A percentile compares a stretch with the other conserved stretches of the same genome.
Evolutionary conservation across 768 basidiomycete species (phyloP).

Genomic region (Leccinum subgranulosum): DNA sequence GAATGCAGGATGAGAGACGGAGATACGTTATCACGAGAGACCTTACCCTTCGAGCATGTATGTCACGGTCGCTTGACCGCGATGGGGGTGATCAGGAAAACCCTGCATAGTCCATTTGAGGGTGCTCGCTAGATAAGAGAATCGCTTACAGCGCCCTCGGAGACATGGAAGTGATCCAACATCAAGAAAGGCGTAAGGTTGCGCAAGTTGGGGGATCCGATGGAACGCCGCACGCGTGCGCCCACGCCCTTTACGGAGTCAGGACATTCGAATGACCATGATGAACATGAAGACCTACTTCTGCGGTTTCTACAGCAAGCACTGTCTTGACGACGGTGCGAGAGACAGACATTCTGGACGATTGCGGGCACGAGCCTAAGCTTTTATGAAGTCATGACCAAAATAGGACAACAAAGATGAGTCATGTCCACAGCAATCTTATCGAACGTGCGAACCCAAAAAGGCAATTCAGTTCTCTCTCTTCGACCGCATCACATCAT

Average conservation of each 20-base stretch:
- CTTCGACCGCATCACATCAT: too few species aligned
- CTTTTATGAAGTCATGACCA: too few species aligned
- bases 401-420: too few species aligned
- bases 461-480: slow-evolving; percentile 2
- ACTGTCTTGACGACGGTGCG: slow-evolving; percentile 76
- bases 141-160: slow-evolving; percentile 59
- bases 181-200: slow-evolving; percentile 92
- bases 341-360: slow-evolving; percentile 39
- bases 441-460: slow-evolving; percentile 29
- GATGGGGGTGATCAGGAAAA: slow-evolving; percentile 92
- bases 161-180: slow-evolving; percentile 79
- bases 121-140: not conserved
- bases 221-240: slow-evolving; percentile 80
- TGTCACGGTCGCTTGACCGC: slow-evolving; percentile 85
- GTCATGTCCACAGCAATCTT: too few species aligned
- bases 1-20: not conserved
- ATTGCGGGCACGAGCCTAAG: not conserved
- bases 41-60: slow-evolving; percentile 82
- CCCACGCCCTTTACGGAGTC: slow-evolving; percentile 61
- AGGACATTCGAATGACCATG: not conserved
- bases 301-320: slow-evolving; percentile 68
- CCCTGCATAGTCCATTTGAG: slow-evolving; percentile 42
- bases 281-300: slow-evolving; percentile 39
- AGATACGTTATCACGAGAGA: not conserved
- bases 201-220: slow-evolving; percentile 68